Evolutionary conservation across 805 yeast species (phyloP).

Genomic region (Kuraishia piskuri): DNA sequence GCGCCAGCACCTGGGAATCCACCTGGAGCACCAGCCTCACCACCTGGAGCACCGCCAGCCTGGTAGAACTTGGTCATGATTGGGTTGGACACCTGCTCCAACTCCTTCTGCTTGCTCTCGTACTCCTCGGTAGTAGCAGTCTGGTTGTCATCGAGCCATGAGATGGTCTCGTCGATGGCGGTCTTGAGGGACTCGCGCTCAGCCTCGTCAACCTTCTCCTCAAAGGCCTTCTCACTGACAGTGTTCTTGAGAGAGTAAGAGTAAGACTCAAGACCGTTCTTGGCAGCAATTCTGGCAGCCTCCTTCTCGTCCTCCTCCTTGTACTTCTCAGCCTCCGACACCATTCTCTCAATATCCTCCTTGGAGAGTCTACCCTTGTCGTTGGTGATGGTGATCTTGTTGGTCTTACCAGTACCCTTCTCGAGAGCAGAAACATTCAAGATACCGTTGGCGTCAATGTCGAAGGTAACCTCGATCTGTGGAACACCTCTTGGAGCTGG

Average conservation of each 20-base stretch:
- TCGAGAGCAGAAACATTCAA: constrained; percentile 52
- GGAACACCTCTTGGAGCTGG: constrained; percentile 75
- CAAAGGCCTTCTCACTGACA: constrained; percentile 22
- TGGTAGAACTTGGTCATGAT: constrained; percentile 96
- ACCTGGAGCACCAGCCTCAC: constrained; percentile 41
- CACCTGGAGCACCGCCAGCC: constrained; percentile 80
- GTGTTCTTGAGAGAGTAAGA: constrained; percentile 46
- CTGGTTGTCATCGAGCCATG: constrained; percentile 91
- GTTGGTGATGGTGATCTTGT: constrained; percentile 39
- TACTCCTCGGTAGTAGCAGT: constrained; percentile 90
- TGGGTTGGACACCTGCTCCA: constrained; percentile 93
- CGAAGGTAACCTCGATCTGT: constrained; percentile 69
- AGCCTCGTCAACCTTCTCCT: constrained; percentile 31
- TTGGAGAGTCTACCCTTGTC: constrained; percentile 50
- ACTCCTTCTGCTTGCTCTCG: constrained; percentile 89
- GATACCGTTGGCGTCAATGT: constrained; percentile 75
- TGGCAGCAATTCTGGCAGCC: constrained; percentile 45
- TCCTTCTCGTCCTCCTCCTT: constrained; percentile 56
- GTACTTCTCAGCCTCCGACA: constrained; percentile 54
- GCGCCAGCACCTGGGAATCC: constrained; percentile 39
- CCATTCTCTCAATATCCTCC: constrained; percentile 58
- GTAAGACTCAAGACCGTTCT: constrained; percentile 49
- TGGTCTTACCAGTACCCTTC: constrained; percentile 43
- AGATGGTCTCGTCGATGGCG: constrained; percentile 78
- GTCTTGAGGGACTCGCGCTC: constrained; percentile 52